A percentile compares a stretch with the other conserved stretches of the same genome.
Evolutionary conservation across 2,329 filamentous ascomycete species (phyloP).

Genomic region (Trichoderma sp.): DNA sequence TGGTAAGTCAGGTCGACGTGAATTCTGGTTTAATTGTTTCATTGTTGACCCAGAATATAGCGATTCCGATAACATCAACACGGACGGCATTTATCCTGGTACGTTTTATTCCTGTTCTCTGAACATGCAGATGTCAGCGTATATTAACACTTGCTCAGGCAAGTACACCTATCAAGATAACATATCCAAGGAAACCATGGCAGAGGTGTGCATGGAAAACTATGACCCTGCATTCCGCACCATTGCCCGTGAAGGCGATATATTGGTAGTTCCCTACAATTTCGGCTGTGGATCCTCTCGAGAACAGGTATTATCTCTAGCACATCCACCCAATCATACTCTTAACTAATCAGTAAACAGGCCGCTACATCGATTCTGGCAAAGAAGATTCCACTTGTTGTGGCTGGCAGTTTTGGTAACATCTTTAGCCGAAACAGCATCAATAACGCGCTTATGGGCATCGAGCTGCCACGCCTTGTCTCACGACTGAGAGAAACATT

Average conservation of each 20-base stretch:
- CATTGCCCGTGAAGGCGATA: slow-evolving; percentile 69
- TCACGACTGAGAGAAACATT: slow-evolving; percentile 64
- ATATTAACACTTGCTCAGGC: slow-evolving; percentile 35
- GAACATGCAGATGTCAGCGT: background rate
- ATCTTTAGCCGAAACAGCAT: slow-evolving; percentile 78
- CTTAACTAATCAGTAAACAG: slow-evolving; percentile 41
- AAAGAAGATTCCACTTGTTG: slow-evolving; percentile 76
- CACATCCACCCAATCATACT: background rate
- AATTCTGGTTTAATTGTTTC: too few relatives aligned
- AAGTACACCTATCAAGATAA: slow-evolving; percentile 93
- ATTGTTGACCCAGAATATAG: background rate
- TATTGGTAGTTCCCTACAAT: slow-evolving; percentile 84
- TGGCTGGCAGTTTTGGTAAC: slow-evolving; percentile 79
- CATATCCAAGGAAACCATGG: slow-evolving; percentile 76
- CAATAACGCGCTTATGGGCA: slow-evolving; percentile 74
- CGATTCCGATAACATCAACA: slow-evolving; percentile 71
- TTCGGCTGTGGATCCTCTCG: slow-evolving; percentile 82
- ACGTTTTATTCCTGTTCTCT: background rate
- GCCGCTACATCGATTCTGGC: slow-evolving; percentile 85
- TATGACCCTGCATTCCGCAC: slow-evolving; percentile 74
- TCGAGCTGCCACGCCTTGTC: slow-evolving; percentile 70
- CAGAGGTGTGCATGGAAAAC: slow-evolving; percentile 89
- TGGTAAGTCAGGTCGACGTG: background rate
- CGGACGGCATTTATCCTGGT: slow-evolving; percentile 85
- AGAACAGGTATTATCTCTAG: slow-evolving; percentile 49